Evolutionary conservation across 192 early-diverging fungal genomes (phyloP).

Genomic region (Phlyctochytrium planicorne): DNA sequence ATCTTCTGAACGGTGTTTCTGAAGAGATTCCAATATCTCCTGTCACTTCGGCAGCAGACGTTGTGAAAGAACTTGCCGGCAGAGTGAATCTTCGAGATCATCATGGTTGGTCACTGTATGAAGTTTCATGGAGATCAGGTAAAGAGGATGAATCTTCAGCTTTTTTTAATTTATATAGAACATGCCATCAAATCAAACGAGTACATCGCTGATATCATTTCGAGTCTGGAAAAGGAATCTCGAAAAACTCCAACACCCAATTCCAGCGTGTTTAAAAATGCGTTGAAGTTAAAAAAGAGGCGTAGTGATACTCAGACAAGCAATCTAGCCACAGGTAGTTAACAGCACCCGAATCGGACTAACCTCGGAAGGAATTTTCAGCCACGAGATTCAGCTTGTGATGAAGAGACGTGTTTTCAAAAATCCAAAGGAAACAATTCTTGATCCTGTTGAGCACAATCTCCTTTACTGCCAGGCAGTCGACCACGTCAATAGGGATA

Average conservation of each 20-base stretch:
- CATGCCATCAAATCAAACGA: constrained; percentile 48
- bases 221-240: constrained; percentile 39
- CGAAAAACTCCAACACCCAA: constrained; percentile 13
- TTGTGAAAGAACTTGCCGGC: constrained; percentile 49
- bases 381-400: constrained; percentile 33
- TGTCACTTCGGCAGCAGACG: constrained; percentile 46
- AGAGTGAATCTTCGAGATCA: constrained; percentile 48
- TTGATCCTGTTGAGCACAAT: constrained; percentile 45
- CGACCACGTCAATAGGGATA: constrained; percentile 43
- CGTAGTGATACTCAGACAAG: background rate
- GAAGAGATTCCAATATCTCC: constrained; percentile 37
- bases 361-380: constrained; percentile 10
- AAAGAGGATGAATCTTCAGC: background rate
- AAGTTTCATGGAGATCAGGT: constrained; percentile 27
- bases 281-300: background rate
- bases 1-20: constrained; percentile 44
- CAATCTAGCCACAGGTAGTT: background rate
- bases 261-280: background rate
- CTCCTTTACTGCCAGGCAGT: constrained; percentile 48
- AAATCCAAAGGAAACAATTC: constrained; percentile 33
- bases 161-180: constrained; percentile 24
- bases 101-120: constrained; percentile 54
- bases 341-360: background rate
- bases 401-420: constrained; percentile 55
- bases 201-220: constrained; percentile 50